Evolutionary conservation across 257 asterid genomes (phyloP), one percentile per base, ranked within the genome.

Genomic region (Penstemon barbatus): DNA sequence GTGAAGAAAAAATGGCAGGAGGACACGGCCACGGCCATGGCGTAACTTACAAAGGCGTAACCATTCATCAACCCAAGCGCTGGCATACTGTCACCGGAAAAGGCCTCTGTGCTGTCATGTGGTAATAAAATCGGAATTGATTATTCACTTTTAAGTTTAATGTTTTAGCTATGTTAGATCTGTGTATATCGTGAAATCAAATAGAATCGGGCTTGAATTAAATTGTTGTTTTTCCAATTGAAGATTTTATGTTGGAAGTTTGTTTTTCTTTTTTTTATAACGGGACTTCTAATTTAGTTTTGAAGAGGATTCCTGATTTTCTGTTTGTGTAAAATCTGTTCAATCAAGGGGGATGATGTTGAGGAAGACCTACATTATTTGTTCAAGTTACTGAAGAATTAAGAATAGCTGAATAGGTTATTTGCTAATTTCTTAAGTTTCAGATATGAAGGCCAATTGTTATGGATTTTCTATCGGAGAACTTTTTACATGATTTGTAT

Each of bases 21-120:
- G 96, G 88, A 25, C 33, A 25, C 33, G 33, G 33, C 33, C 81
- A 82, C 53, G 96, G 92, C 74, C 91, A 82, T 54, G 79, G 96
- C 79, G 68, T 85, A 2, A 89, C 96, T 11, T 92, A 80, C 88
- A 89, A 86, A 70, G 97, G 95, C 55, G 67, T 89, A 3, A 86
- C 93, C 0, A 1, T 92, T 59, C 98, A 89, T 79, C 86, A 84
- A 38, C 98, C 97, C 0, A 92, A 87, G 71, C 91, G 95, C 68
- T 92, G 98, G 98, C 97, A 92, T 81, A 60, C 77, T 40, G 85
- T 89, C 78, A 87, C 98, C 66, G 97, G 97, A 42, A 92, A 92
- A 68, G 98, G 98, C 77, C 79, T 92, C 78, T 89, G 97, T 39
- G 97, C 98, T 68, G 79, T 92, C 63, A 92, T 89, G 97, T 92